Evolutionary conservation across 1,284 basidiomycete genomes (phyloP).

Genomic region (Taiwanofungus camphoratus): DNA sequence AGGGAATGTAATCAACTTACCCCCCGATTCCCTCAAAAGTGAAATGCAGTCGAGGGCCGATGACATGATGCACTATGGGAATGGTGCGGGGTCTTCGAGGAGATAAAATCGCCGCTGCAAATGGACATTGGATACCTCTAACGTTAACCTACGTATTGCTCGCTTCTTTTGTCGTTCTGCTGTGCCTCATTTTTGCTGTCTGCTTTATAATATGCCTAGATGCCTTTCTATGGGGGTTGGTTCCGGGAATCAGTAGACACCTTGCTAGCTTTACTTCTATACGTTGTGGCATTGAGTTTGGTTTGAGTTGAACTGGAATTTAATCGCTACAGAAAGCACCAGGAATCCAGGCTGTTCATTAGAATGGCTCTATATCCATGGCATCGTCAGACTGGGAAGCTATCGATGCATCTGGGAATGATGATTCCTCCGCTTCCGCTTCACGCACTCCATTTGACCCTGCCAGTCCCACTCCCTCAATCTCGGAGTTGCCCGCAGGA

Average conservation of each 20-base stretch:
- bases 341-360: too few species aligned
- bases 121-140: too few species aligned
- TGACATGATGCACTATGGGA: slow-evolving; percentile 44
- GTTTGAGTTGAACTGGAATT: too few species aligned
- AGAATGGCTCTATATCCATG: slow-evolving; percentile 66
- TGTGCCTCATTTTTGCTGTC: slow-evolving; percentile 4
- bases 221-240: neutral
- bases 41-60: slow-evolving; percentile 40
- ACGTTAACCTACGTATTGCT: neutral
- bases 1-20: slow-evolving; percentile 25
- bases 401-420: too few species aligned
- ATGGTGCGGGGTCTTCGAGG: slow-evolving; percentile 12
- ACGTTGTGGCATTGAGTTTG: too few species aligned
- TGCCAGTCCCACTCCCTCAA: slow-evolving; percentile 7
- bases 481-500: slow-evolving; percentile 14
- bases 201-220: neutral
- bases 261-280: too few species aligned
- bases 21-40: slow-evolving; percentile 26
- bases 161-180: slow-evolving; percentile 13
- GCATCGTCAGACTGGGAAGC: slow-evolving; percentile 44
- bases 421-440: slow-evolving; percentile 5
- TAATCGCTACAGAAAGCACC: too few species aligned
- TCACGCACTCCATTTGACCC: slow-evolving; percentile 7
- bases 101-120: slow-evolving; percentile 3
- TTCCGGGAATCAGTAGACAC: too few species aligned